Base-by-base conservation (phyloP, 1,284 basidiomycete genomes). In the Paramarasmius palmivorus region DNA sequence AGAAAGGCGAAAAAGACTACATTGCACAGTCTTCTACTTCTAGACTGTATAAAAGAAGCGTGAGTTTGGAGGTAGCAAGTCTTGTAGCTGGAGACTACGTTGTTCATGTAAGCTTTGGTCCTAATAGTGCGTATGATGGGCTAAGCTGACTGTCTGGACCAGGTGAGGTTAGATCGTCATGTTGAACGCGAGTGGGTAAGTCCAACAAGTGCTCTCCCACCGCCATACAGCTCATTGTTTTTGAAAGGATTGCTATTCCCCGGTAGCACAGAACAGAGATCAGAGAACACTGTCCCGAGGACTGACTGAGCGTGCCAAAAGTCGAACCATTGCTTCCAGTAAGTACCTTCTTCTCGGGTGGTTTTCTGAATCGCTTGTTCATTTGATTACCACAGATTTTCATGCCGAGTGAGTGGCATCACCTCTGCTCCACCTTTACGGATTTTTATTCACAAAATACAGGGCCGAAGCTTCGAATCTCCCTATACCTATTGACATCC, bases 271-370 rank as follows among this genome's bases (percentile, higher is more conserved):
- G 29, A 40, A 37, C 4, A 57, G 58, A 56, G 52, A 57, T 62
- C 36, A 65, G 35, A 63, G 34, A 49, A 59, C 14, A 2, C 38
- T 56, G n/a, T 47, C 57, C 4, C 42, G 54, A 25, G 65, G 77
- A 2, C 59, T 72, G 56, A 70, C 68, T 1, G 72, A 79, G 61
- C 66, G 69, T 25, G 73, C 73, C 1, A 71, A 71, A 44, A 75
- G 75, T 49, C 73, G 72, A 59, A 73, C 74, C 9, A 72, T 79
- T 48, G 78, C 76, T 32, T 66, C 73, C 7, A 82, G 75, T 77
- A n/a, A n/a, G n/a, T n/a, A 58, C 59, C 73, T 63, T 6, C 23
- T n/a, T 2, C 8, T 26, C 4, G 9, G 25, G 10, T 20, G 22
- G 14, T 19, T 26, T 40, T 50, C 49, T 42, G 6, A 10, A 49